These are phyloP conservation scores for Talaromyces albobiverticillius DNA, from an alignment of 2,329 filamentous ascomycete genomes.

Conservation along the genomic window DNA sequence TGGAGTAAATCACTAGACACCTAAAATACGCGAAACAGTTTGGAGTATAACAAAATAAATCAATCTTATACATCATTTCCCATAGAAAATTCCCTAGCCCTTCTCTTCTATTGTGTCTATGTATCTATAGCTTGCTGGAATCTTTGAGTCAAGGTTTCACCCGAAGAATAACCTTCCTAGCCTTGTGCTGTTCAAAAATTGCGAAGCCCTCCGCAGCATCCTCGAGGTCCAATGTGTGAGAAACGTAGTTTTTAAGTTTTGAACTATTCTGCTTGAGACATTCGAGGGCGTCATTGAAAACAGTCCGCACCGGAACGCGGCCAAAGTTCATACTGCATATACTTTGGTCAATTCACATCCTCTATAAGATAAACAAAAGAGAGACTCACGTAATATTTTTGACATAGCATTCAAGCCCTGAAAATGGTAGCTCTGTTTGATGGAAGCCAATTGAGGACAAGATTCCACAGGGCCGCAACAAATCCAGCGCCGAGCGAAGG, in stretches of 20 bases:
- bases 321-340: background rate
- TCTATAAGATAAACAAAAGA: no score
- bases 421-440: background rate
- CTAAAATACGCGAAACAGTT: no score
- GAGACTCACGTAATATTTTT: constrained; percentile 1
- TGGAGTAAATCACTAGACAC: no score
- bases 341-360: no score
- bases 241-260: background rate
- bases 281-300: constrained; percentile 1
- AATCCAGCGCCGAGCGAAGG: constrained; percentile 63
- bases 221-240: background rate
- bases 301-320: background rate
- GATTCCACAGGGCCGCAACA: constrained; percentile 65
- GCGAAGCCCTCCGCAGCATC: background rate
- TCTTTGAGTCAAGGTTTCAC: no score
- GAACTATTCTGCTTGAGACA: background rate
- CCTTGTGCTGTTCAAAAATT: constrained; percentile 1
- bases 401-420: background rate
- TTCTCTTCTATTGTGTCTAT: no score
- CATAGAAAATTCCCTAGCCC: no score
- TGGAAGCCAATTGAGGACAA: constrained; percentile 70
- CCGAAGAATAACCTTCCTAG: background rate
- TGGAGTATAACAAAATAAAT: no score
- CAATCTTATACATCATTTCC: no score
- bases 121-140: no score